Conservation (phyloP, 2,329 filamentous ascomycete genomes). For the Paraphaeosphaeria sporulosa region DNA sequence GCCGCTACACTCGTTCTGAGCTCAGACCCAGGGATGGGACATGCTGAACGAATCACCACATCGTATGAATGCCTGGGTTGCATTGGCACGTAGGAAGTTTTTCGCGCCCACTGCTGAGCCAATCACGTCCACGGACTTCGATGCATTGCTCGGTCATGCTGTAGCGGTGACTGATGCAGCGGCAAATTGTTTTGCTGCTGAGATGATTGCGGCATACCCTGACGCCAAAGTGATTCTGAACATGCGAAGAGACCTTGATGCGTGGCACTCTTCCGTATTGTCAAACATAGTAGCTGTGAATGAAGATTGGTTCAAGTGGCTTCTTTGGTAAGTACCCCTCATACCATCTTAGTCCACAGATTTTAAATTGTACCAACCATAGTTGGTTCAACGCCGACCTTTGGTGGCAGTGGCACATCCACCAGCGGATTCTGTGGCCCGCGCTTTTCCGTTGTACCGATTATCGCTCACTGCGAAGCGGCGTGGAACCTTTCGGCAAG, state of each 20-base stretch:
- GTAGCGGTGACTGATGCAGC: slow-evolving; percentile 34
- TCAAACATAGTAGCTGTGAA: slow-evolving; percentile 14
- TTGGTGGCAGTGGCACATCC: slow-evolving; percentile 16
- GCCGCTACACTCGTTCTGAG: background rate
- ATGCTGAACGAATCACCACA: slow-evolving; percentile 16
- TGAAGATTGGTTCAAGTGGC: slow-evolving; percentile 16
- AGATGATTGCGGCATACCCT: slow-evolving; percentile 57
- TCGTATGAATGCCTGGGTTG: slow-evolving; percentile 15
- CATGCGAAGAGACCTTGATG: slow-evolving; percentile 10
- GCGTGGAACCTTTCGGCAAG: slow-evolving; percentile 2
- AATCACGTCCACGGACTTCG: slow-evolving; percentile 45
- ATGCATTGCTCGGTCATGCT: slow-evolving; percentile 52
- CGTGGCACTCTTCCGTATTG: slow-evolving; percentile 13
- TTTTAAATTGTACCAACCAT: background rate
- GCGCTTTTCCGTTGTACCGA: slow-evolving; percentile 7
- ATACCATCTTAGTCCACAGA: background rate
- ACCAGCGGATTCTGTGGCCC: slow-evolving; percentile 15
- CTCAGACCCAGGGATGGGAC: slow-evolving; percentile 11
- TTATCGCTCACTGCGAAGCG: slow-evolving; percentile 11
- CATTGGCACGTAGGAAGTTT: slow-evolving; percentile 11
- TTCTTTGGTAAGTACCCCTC: slow-evolving; percentile 6
- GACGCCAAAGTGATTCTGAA: slow-evolving; percentile 55
- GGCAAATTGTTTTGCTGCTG: slow-evolving; percentile 29
- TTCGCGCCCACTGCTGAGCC: background rate
- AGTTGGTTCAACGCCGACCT: slow-evolving; percentile 18